Conservation (phyloP, 768 basidiomycete genomes). For the Rhodotorula sphaerocarpa region DNA sequence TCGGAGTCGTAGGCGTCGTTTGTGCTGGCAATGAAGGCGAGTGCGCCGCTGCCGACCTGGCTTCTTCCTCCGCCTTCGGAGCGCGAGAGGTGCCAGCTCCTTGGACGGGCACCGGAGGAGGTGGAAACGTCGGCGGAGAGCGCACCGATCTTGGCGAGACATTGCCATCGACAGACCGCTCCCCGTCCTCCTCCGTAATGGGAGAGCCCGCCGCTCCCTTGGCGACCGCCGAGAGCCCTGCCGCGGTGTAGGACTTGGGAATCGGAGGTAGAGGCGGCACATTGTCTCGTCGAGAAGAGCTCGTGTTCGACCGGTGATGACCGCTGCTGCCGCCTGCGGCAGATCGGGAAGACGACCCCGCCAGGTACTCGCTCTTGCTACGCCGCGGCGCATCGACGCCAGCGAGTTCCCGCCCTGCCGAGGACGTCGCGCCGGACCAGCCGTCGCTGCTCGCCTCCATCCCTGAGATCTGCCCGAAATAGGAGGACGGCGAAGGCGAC, state of each 20-base stretch:
- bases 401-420: slow-evolving; percentile 1
- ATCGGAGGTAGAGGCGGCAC: slow-evolving; percentile 22
- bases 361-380: slow-evolving; percentile 10
- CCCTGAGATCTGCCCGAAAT: too few species aligned
- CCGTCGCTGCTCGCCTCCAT: too few species aligned
- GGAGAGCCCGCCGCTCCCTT: not conserved
- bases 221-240: not conserved
- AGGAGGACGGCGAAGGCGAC: not conserved
- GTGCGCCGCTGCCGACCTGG: too few species aligned
- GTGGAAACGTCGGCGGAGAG: not conserved
- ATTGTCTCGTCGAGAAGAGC: too few species aligned
- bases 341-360: not conserved
- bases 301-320: too few species aligned
- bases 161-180: too few species aligned
- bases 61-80: too few species aligned
- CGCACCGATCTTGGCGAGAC: not conserved
- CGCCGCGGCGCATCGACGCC: slow-evolving; percentile 2
- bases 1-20: too few species aligned
- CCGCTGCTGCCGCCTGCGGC: not conserved
- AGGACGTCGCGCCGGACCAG: not conserved
- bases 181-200: slow-evolving; percentile 9
- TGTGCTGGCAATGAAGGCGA: too few species aligned
- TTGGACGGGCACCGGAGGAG: not conserved
- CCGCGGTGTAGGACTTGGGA: slow-evolving; percentile 13
- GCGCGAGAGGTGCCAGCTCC: too few species aligned